phyloP scores from a whole-genome alignment of 352 stramenopile genomes.

The Pythium rishiriense region DNA sequence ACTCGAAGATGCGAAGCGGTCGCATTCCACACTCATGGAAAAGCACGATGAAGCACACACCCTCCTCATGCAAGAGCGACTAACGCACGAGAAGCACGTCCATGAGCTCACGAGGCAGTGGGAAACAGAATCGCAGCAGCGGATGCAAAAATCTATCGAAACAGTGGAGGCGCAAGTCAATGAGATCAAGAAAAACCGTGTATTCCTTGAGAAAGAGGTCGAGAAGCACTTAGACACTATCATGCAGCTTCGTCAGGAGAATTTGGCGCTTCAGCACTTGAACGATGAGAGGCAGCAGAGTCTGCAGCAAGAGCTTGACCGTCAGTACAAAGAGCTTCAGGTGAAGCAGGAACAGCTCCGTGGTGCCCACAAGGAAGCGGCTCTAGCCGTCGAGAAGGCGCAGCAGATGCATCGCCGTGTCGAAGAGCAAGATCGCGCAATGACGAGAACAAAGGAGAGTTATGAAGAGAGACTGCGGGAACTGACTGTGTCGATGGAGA shows the following conservation, averaged over 20 bases:
- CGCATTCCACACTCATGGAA: constrained; percentile 34
- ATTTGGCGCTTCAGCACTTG: constrained; percentile 46
- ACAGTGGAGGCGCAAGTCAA: constrained; percentile 63
- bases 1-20: constrained; percentile 38
- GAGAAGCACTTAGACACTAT: constrained; percentile 62
- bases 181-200: constrained; percentile 60
- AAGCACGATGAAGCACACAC: constrained; percentile 50
- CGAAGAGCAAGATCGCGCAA: constrained; percentile 38
- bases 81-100: constrained; percentile 56
- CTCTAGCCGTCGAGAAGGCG: constrained; percentile 46
- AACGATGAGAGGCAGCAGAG: constrained; percentile 36
- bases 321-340: constrained; percentile 45
- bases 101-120: constrained; percentile 52
- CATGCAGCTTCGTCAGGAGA: constrained; percentile 56
- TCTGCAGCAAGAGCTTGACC: constrained; percentile 36
- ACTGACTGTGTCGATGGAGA: constrained; percentile 31
- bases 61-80: constrained; percentile 46
- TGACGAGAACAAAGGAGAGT: constrained; percentile 37
- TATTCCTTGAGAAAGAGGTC: constrained; percentile 63
- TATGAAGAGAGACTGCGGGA: constrained; percentile 48
- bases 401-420: constrained; percentile 41
- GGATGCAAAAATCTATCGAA: constrained; percentile 53
- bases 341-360: constrained; percentile 40
- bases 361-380: constrained; percentile 33
- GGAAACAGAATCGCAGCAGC: constrained; percentile 52